Conservation (phyloP, 495 filamentous ascomycete species). For the Hypomontagnella monticulosa region DNA sequence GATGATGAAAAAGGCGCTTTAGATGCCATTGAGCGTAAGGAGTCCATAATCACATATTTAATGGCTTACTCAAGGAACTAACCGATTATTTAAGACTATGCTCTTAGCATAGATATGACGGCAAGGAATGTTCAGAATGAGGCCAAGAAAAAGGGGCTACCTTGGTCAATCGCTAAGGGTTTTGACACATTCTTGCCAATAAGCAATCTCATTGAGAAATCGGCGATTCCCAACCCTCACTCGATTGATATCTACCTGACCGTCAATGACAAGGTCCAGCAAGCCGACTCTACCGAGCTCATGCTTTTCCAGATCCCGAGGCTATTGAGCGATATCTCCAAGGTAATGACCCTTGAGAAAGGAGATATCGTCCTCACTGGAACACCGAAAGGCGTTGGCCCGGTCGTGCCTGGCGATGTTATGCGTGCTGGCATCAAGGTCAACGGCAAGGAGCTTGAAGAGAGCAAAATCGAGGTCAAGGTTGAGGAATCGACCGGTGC, state of each 20-base stretch:
- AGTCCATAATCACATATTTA: not conserved
- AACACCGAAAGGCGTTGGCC: slow-evolving; percentile 95
- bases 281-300: slow-evolving; percentile 85
- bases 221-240: slow-evolving; percentile 84
- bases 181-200: slow-evolving; percentile 97
- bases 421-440: slow-evolving; percentile 88
- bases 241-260: slow-evolving; percentile 83
- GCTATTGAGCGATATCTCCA: slow-evolving; percentile 86
- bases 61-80: slow-evolving; percentile 11
- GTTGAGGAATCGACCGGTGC: slow-evolving; percentile 72
- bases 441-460: slow-evolving; percentile 83
- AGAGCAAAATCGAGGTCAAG: slow-evolving; percentile 83
- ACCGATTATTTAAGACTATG: slow-evolving; percentile 67
- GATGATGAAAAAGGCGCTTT: slow-evolving; percentile 69
- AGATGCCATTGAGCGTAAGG: slow-evolving; percentile 67
- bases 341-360: slow-evolving; percentile 91
- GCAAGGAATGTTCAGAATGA: slow-evolving; percentile 92
- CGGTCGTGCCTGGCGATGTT: slow-evolving; percentile 84
- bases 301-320: slow-evolving; percentile 94
- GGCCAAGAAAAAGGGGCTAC: slow-evolving; percentile 96
- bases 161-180: slow-evolving; percentile 94
- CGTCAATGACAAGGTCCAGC: slow-evolving; percentile 77
- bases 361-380: slow-evolving; percentile 95
- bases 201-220: slow-evolving; percentile 77
- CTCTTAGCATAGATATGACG: slow-evolving; percentile 92